Conservation (phyloP, 2,329 filamentous ascomycete species). For the Chaetomiaceae sp. region DNA sequence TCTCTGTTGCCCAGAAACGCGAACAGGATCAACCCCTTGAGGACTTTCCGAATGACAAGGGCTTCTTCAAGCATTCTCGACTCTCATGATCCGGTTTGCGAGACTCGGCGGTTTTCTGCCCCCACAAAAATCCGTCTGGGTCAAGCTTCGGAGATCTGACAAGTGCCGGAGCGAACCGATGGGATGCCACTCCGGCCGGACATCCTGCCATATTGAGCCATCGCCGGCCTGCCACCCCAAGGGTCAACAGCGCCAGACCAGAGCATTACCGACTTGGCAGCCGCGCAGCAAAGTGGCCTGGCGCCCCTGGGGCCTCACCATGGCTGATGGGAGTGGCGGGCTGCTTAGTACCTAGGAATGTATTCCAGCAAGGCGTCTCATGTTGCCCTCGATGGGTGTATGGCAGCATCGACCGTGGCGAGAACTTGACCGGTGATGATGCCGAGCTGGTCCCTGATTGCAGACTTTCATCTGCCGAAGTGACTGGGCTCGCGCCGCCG, state of each 20-base stretch:
- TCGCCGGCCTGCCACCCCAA: constrained; percentile 4
- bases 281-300: neutral
- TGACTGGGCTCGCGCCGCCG: neutral
- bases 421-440: neutral
- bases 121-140: constrained; percentile 20
- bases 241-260: constrained; percentile 13
- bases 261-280: constrained; percentile 15
- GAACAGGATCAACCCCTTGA: neutral
- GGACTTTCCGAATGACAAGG: neutral
- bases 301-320: neutral
- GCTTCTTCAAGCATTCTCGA: neutral
- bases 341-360: no score
- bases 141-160: constrained; percentile 23
- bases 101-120: constrained; percentile 19
- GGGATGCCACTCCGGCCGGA: constrained; percentile 22
- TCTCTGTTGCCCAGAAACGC: neutral
- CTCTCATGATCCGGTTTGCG: constrained; percentile 13
- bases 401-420: no score
- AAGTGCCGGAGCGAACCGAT: constrained; percentile 23
- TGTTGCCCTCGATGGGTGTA: no score
- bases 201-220: constrained; percentile 17
- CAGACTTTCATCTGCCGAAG: neutral
- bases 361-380: no score
- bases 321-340: no score
- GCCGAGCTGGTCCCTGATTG: neutral